Evolutionary conservation across 1,284 basidiomycete species (phyloP).

Genomic region (Wallemia mellicola): DNA sequence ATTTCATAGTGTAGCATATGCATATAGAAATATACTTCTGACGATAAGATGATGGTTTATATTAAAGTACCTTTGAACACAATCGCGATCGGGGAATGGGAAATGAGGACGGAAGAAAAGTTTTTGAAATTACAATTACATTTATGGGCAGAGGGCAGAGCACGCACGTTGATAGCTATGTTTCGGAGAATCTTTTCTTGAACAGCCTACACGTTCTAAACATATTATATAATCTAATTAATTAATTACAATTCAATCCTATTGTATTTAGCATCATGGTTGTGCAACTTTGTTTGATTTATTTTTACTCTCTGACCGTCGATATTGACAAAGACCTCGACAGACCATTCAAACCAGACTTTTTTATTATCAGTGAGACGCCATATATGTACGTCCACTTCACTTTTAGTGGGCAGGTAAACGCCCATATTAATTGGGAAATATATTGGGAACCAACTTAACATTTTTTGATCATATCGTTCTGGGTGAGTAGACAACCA

Average conservation of each 20-base stretch:
- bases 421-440: constrained; percentile 32
- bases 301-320: constrained; percentile 35
- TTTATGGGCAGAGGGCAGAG: too few species aligned
- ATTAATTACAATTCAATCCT: constrained; percentile 45
- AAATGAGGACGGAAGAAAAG: not conserved
- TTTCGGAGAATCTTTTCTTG: not conserved
- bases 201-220: too few species aligned
- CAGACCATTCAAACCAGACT: constrained; percentile 98
- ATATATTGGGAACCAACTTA: constrained; percentile 96
- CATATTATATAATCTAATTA: too few species aligned
- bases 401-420: constrained; percentile 69
- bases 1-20: not conserved
- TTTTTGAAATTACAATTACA: not conserved
- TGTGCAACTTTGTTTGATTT: constrained; percentile 69
- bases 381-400: constrained; percentile 83
- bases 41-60: not conserved
- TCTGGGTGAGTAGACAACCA: constrained; percentile 83
- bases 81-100: not conserved
- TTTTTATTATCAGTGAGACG: constrained; percentile 54
- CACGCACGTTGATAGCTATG: not conserved
- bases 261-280: constrained; percentile 59
- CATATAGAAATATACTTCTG: not conserved
- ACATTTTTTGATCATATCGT: constrained; percentile 57
- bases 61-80: too few species aligned
- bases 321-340: constrained; percentile 51